Evolutionary conservation across 2,329 filamentous ascomycete genomes (phyloP).

Genomic region (Scopulariopsis brevicaulis): DNA sequence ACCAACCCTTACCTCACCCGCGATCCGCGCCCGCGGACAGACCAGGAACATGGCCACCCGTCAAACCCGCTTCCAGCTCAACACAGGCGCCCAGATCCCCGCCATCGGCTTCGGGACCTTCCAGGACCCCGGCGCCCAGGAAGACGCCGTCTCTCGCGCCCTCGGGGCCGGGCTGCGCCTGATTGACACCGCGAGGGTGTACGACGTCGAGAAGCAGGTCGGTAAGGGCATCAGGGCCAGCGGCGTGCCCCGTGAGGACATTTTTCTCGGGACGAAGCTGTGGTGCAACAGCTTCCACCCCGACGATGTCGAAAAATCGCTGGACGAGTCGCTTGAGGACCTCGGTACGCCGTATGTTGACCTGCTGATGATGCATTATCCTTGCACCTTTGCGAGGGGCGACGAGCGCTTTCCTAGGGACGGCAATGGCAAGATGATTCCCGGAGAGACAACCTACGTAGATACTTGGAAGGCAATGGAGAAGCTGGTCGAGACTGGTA

Average conservation of each 20-base stretch:
- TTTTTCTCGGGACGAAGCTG: conserved; percentile 19
- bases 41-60: not conserved
- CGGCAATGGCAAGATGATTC: conserved; percentile 10
- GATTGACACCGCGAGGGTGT: conserved; percentile 45
- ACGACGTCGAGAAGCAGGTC: conserved; percentile 46
- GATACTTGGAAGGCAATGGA: conserved; percentile 21
- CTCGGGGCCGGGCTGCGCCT: conserved; percentile 41
- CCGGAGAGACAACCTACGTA: conserved; percentile 11
- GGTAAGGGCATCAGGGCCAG: conserved; percentile 28
- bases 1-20: no score
- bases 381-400: conserved; percentile 13
- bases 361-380: conserved; percentile 18
- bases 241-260: conserved; percentile 14
- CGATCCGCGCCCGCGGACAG: not conserved
- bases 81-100: conserved; percentile 15
- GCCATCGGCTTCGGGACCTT: conserved; percentile 19
- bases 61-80: conserved; percentile 9
- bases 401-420: conserved; percentile 10
- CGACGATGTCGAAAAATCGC: conserved; percentile 14
- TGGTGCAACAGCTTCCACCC: conserved; percentile 20
- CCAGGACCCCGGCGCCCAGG: conserved; percentile 22
- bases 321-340: conserved; percentile 17
- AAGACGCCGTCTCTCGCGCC: conserved; percentile 39
- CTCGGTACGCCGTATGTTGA: conserved; percentile 19
- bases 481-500: conserved; percentile 13